Evolutionary conservation across 2,329 filamentous ascomycete species (phyloP).

Genomic region (Trichophyton verrucosum): DNA sequence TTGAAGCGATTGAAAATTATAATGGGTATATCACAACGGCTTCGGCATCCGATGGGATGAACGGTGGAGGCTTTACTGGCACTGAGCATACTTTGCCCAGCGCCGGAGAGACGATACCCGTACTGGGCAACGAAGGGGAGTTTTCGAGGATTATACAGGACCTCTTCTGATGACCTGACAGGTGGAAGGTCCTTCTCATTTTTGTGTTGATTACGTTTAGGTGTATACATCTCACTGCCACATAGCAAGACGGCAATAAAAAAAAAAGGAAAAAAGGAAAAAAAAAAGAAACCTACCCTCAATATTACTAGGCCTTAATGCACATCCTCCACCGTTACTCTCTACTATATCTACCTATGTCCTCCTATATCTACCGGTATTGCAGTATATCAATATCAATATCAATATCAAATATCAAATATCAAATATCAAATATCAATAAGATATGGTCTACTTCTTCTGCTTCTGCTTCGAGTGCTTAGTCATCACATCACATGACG

Average conservation of each 20-base stretch:
- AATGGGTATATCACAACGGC: constrained; percentile 24
- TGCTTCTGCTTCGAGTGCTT: not conserved
- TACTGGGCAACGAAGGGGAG: constrained; percentile 46
- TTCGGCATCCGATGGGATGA: constrained; percentile 19
- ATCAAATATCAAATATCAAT: not conserved
- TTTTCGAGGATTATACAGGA: constrained; percentile 47
- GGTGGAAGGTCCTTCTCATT: not conserved
- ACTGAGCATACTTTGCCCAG: constrained; percentile 29
- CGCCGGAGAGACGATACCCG: constrained; percentile 33
- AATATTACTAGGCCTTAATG: not conserved
- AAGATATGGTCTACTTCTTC: no score
- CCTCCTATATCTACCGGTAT: no score
- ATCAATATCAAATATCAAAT: not conserved
- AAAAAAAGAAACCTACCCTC: not conserved
- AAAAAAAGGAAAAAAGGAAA: no score
- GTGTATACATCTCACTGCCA: not conserved
- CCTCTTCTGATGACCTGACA: constrained; percentile 37
- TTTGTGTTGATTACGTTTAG: not conserved
- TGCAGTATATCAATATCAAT: not conserved
- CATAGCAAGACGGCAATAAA: not conserved
- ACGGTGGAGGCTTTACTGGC: constrained; percentile 29
- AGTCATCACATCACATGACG: not conserved
- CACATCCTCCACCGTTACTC: not conserved
- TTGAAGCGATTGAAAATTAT: constrained; percentile 50
- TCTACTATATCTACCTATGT: no score